Conservation (phyloP, 106 monocot species). For the Vanilla planifolia region DNA sequence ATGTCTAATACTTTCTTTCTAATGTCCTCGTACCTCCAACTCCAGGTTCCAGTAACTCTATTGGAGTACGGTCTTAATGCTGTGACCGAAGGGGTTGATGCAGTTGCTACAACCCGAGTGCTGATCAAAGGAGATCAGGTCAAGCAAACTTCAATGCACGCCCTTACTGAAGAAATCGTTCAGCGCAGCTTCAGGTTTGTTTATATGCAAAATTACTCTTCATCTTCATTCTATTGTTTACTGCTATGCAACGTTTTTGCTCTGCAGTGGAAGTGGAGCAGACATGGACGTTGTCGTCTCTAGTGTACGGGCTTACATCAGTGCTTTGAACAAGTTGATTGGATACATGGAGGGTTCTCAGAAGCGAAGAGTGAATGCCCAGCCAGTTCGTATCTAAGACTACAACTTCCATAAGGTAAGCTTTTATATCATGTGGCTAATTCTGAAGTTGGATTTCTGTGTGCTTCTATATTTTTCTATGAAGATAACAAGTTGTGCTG, state of each 20-base stretch:
- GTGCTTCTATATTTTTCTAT: too few species aligned
- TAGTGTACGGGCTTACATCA: slow-evolving; percentile 84
- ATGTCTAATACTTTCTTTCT: too few species aligned
- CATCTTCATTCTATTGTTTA: too few species aligned
- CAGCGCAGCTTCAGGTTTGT: slow-evolving; percentile 60
- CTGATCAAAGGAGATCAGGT: slow-evolving; percentile 48
- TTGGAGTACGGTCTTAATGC: slow-evolving; percentile 65
- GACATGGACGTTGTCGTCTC: slow-evolving; percentile 85
- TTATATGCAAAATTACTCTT: background rate
- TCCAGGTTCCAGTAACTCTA: slow-evolving; percentile 66
- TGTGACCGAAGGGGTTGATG: slow-evolving; percentile 90
- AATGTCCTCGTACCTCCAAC: too few species aligned
- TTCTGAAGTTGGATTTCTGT: too few species aligned
- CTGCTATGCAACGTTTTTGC: background rate
- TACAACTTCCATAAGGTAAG: too few species aligned
- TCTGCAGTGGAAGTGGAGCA: slow-evolving; percentile 74
- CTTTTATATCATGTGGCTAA: too few species aligned
- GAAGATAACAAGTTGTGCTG: too few species aligned
- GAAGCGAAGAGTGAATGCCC: too few species aligned
- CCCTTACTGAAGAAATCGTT: slow-evolving; percentile 35
- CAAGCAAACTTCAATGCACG: slow-evolving; percentile 32
- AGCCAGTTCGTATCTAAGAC: too few species aligned
- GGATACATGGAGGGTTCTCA: slow-evolving; percentile 32
- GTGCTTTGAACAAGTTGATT: slow-evolving; percentile 83
- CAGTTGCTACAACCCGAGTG: slow-evolving; percentile 84